These are phyloP conservation scores for Cyclospora cayetanensis DNA, from an alignment of 169 alveolate genomes.

Conservation along the genomic window DNA sequence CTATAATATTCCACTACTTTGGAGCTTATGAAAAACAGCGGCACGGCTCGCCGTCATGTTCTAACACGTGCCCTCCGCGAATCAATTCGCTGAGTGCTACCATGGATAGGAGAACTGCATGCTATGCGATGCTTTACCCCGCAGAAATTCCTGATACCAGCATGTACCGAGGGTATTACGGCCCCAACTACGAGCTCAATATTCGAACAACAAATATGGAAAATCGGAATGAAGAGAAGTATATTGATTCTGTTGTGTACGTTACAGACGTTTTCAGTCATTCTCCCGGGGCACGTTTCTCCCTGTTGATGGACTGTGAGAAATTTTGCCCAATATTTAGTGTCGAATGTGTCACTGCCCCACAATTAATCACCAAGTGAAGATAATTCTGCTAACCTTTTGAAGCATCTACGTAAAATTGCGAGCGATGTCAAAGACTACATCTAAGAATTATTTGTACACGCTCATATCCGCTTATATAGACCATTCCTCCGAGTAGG, in stretches of 20 bases:
- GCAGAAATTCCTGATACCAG: constrained; percentile 79
- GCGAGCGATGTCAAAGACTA: not conserved
- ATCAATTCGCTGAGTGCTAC: not conserved
- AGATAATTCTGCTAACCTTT: not conserved
- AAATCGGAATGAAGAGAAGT: constrained; percentile 95
- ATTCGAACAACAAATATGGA: constrained; percentile 85
- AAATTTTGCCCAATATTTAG: too few species aligned
- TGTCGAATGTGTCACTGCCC: too few species aligned
- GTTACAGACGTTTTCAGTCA: too few species aligned
- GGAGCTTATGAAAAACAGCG: not conserved
- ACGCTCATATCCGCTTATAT: not conserved
- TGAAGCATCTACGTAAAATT: not conserved
- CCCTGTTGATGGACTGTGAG: too few species aligned
- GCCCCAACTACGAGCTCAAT: constrained; percentile 91
- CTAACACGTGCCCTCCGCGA: not conserved
- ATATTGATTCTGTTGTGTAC: constrained; percentile 82
- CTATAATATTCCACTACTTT: not conserved
- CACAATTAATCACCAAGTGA: not conserved
- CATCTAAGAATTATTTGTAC: not conserved
- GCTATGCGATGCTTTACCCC: not conserved
- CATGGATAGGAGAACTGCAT: not conserved
- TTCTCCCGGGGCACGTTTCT: too few species aligned
- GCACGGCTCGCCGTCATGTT: not conserved
- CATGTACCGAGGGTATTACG: constrained; percentile 93
- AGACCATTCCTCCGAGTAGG: not conserved